Evolutionary conservation across 768 basidiomycete species (phyloP).

Genomic region (Candolleomyces aberdarensis): DNA sequence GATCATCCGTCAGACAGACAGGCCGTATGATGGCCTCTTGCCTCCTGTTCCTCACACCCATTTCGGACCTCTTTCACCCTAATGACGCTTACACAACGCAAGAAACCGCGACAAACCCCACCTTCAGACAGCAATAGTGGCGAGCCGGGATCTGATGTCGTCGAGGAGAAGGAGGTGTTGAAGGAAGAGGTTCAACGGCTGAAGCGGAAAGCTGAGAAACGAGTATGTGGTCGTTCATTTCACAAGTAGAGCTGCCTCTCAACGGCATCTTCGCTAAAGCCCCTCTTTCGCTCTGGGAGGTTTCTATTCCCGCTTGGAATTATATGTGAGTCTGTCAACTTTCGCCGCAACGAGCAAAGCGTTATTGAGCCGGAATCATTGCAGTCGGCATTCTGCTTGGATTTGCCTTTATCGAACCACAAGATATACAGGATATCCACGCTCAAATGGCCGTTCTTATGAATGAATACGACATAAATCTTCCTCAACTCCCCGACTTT

Average conservation of each 20-base stretch:
- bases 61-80: conserved; percentile 35
- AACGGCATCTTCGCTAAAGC: conserved; percentile 4
- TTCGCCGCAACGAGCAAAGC: background rate
- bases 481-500: conserved; percentile 61
- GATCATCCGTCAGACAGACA: too few species aligned
- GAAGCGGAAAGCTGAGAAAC: background rate
- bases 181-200: background rate
- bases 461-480: conserved; percentile 65
- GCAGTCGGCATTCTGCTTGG: conserved; percentile 66
- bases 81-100: conserved; percentile 32
- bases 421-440: conserved; percentile 66
- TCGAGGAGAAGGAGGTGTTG: background rate
- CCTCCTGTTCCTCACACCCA: conserved; percentile 38
- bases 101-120: background rate
- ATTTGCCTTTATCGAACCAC: conserved; percentile 62
- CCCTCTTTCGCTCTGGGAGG: conserved; percentile 37
- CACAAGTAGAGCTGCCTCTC: background rate
- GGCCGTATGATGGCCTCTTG: too few species aligned
- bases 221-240: background rate
- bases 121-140: background rate
- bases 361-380: background rate
- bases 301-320: conserved; percentile 76
- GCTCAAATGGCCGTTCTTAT: conserved; percentile 62
- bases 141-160: background rate
- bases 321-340: conserved; percentile 36